Conservation (phyloP, 345 rosid species). For the Lumnitzera littorea region DNA sequence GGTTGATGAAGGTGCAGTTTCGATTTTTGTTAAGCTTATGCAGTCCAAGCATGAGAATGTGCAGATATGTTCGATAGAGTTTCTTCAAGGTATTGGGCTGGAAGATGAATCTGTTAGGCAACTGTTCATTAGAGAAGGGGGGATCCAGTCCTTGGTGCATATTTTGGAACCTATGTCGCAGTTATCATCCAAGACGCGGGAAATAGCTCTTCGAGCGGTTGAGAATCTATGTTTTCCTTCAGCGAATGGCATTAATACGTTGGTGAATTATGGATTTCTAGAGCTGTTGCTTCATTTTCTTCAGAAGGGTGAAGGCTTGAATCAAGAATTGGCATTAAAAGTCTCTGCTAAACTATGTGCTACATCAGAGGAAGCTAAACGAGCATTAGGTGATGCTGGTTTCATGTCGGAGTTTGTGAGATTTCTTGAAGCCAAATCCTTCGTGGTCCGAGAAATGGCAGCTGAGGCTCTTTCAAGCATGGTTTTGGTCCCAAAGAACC, state of each 20-base stretch:
- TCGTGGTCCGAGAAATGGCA: constrained; percentile 71
- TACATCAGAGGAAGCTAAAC: constrained; percentile 58
- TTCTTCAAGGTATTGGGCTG: constrained; percentile 49
- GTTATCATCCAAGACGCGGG: constrained; percentile 55
- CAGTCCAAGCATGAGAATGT: constrained; percentile 62
- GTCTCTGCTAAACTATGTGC: constrained; percentile 51
- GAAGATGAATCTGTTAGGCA: constrained; percentile 59
- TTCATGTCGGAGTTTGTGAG: constrained; percentile 73
- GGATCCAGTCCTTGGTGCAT: constrained; percentile 44
- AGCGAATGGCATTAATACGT: constrained; percentile 21
- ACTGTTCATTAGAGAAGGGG: constrained; percentile 55
- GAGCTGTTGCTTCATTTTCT: constrained; percentile 50
- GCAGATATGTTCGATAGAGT: constrained; percentile 64
- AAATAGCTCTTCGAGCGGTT: constrained; percentile 51
- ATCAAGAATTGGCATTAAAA: constrained; percentile 74
- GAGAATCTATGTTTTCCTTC: constrained; percentile 72
- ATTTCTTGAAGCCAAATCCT: constrained; percentile 70
- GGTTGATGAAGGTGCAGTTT: constrained; percentile 66
- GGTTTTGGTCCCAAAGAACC: constrained; percentile 54
- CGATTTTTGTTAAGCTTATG: constrained; percentile 52
- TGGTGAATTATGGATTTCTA: constrained; percentile 48
- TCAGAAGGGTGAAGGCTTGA: constrained; percentile 54
- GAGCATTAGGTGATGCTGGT: constrained; percentile 68
- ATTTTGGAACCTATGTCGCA: constrained; percentile 45
- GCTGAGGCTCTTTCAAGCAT: constrained; percentile 49